These are phyloP conservation scores for Hypoxylon sp. DNA, from an alignment of 2,329 filamentous ascomycete species.

Conservation along the genomic window DNA sequence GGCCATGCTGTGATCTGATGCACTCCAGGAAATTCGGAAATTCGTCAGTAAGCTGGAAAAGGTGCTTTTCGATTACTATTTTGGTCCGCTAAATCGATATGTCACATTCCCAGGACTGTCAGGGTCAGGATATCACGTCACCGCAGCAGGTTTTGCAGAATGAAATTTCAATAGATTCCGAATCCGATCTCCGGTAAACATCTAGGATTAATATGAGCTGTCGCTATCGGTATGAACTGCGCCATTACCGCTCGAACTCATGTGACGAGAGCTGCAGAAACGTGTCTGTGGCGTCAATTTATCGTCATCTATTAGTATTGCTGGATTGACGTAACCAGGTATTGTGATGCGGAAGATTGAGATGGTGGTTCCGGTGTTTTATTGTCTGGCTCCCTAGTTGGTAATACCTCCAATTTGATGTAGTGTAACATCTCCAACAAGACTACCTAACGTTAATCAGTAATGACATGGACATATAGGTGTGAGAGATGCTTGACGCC, in stretches of 20 bases:
- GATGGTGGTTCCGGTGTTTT: slow-evolving; percentile 27
- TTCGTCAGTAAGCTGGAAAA: slow-evolving; percentile 4
- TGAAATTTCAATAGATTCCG: too few relatives aligned
- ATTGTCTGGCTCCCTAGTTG: too few relatives aligned
- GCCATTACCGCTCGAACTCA: slow-evolving; percentile 5
- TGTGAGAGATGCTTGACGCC: slow-evolving; percentile 15
- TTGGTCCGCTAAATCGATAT: slow-evolving; percentile 15
- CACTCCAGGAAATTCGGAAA: too few relatives aligned
- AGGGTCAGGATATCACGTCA: slow-evolving; percentile 23
- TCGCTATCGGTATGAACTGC: slow-evolving; percentile 3
- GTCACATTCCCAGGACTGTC: slow-evolving; percentile 10
- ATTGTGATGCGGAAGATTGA: slow-evolving; percentile 19
- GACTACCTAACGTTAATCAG: slow-evolving; percentile 11
- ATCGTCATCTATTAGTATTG: slow-evolving; percentile 18
- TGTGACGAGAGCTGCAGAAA: slow-evolving; percentile 13
- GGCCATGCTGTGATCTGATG: too few relatives aligned
- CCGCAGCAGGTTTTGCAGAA: too few relatives aligned
- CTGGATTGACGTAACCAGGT: slow-evolving; percentile 27
- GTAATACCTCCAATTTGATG: slow-evolving; percentile 24
- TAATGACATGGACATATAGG: slow-evolving; percentile 8
- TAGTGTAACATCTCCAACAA: slow-evolving; percentile 25
- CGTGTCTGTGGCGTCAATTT: slow-evolving; percentile 14
- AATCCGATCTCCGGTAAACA: slow-evolving; percentile 6
- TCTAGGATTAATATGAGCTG: slow-evolving; percentile 5
- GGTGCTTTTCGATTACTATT: slow-evolving; percentile 27